A percentile compares a stretch with the other conserved stretches of the same genome.
Evolutionary conservation across 2,329 filamentous ascomycete species (phyloP).

Genomic region (Lecanicillium sp.): DNA sequence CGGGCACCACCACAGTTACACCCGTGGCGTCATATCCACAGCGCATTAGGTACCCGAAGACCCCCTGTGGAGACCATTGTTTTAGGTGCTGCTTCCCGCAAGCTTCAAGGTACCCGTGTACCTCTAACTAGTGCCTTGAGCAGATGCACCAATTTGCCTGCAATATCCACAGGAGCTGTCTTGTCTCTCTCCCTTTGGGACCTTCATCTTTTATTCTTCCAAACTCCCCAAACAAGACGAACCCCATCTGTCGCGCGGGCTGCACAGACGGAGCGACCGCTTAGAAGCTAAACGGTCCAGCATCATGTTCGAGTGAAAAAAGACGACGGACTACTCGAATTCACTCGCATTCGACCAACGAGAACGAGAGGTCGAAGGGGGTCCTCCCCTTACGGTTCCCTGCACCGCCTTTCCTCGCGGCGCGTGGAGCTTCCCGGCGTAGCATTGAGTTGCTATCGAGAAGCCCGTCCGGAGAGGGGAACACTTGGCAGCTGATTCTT

Average conservation of each 20-base stretch:
- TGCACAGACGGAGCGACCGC: constrained; percentile 6
- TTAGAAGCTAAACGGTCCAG: background rate
- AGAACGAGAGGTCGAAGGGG: too few relatives aligned
- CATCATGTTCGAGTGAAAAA: constrained; percentile 3
- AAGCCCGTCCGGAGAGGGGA: background rate
- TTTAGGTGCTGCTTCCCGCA: background rate
- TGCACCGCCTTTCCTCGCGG: constrained; percentile 10
- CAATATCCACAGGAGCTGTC: background rate
- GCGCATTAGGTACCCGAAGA: constrained; percentile 3
- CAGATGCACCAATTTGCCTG: constrained; percentile 6
- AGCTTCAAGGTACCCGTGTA: too few relatives aligned
- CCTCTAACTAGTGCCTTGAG: too few relatives aligned
- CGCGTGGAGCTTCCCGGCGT: constrained; percentile 10
- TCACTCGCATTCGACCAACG: too few relatives aligned
- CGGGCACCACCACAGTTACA: background rate
- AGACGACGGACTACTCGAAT: too few relatives aligned
- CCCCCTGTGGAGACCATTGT: background rate
- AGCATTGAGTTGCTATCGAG: constrained; percentile 6
- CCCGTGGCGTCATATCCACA: constrained; percentile 13
- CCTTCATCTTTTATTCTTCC: background rate
- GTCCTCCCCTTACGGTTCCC: too few relatives aligned
- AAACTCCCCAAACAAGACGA: background rate
- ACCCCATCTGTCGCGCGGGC: constrained; percentile 2
- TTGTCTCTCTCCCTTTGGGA: too few relatives aligned
- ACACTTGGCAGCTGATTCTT: too few relatives aligned